These are phyloP conservation scores for Exophiala sideris DNA, from an alignment of 2,329 filamentous ascomycete species.

Conservation along the genomic window DNA sequence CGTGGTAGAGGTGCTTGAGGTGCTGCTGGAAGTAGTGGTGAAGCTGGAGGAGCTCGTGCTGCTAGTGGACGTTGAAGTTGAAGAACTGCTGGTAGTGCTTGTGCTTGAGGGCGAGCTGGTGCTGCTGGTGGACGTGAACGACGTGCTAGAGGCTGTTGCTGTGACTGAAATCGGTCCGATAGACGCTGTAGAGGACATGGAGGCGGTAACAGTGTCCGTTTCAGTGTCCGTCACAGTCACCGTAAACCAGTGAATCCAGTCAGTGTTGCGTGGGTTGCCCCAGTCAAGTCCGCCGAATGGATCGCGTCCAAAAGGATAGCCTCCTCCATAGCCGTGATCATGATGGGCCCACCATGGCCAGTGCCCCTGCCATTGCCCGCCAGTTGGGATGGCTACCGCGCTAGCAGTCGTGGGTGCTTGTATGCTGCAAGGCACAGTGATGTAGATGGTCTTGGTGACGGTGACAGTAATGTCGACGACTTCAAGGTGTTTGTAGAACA, in stretches of 20 bases:
- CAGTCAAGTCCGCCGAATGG: constrained; percentile 15
- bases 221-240: constrained; percentile 1
- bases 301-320: background rate
- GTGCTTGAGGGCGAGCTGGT: background rate
- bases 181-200: background rate
- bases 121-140: background rate
- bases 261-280: constrained; percentile 11
- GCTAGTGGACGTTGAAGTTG: background rate
- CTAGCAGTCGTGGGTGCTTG: constrained; percentile 14
- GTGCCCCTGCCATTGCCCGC: background rate
- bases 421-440: constrained; percentile 13
- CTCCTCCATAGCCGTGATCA: background rate
- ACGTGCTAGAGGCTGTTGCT: background rate
- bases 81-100: background rate
- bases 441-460: constrained; percentile 23
- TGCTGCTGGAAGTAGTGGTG: background rate
- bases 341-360: background rate
- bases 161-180: background rate
- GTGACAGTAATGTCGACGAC: constrained; percentile 23
- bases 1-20: background rate
- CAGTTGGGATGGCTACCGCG: constrained; percentile 15
- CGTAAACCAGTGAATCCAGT: constrained; percentile 12
- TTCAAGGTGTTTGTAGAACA: constrained; percentile 14
- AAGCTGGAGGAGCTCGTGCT: background rate
- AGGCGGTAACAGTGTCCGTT: constrained; percentile 2